Base-by-base conservation (phyloP, 352 stramenopile species). In the Achlya hypogyna region DNA sequence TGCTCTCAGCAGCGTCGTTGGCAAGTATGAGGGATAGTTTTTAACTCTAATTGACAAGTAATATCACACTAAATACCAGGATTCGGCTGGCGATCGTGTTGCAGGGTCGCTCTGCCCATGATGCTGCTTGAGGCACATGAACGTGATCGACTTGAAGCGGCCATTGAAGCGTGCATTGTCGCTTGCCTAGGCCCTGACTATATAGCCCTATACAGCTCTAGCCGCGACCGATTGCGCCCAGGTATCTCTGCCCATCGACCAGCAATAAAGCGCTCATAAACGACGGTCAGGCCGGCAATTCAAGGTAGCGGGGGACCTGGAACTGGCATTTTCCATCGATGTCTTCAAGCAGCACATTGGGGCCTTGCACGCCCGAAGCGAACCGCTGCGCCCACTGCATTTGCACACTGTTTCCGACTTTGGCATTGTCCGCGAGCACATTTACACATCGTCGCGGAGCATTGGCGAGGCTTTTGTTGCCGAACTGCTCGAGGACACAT, bases 291-390 rank as follows among this genome's bases (percentile, higher is more conserved):
- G 54, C 35, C 20, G 47, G 34, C 29, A 29, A 23, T 22, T 10
- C 32, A 38, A 34, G 6, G 12, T n/a, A 16, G 9, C 22, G 2
- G 54, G 54, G 8, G 54, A 64, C 22, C 38, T 64, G 12, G 54
- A 64, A n/a, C 32, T 64, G 4, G 35, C 23, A 12, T 64, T 53
- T 38, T 34, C 54, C n/a, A 64, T 64, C 54, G 54, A 64, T 20
- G 54, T 64, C 1, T 64, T 64, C 54, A 64, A 64, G 25, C 32
- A 22, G 8, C 54, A 64, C 54, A 64, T 64, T n/a, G 32, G 31
- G 6, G 8, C 34, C 32, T 38, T 52, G 20, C 35, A 29, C 25
- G 22, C n/a, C 14, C n/a, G 16, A 5, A 22, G n/a, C 14, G 14
- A 25, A 12, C 22, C 54, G 22, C 35, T 2, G 6, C 20, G 10